Evolutionary conservation across 2,329 filamentous ascomycete genomes (phyloP), one percentile per base, ranked within the genome.

Genomic region (Colletotrichum higginsianum): DNA sequence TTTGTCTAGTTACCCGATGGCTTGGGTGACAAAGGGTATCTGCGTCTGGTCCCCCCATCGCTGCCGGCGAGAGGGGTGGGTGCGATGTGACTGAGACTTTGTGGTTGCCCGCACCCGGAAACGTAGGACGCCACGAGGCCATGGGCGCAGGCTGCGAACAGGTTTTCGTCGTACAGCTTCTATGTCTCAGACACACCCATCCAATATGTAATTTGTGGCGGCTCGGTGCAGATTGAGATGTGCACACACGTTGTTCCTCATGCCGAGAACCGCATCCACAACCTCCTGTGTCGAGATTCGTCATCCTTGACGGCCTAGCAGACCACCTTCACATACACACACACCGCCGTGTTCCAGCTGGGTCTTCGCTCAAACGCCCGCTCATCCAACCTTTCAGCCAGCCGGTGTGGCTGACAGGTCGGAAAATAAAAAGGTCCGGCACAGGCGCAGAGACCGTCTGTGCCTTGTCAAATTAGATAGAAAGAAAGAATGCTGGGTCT

Each of bases 51-150:
- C 50, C 44, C 21, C 26, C 21, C 21, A 42, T 42, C 35, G 44
- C 52, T 30, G 38, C 26, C 35, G 35, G 50, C 2, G 11, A 47
- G 38, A 52, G 50, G 57, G 38, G 57, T 44, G 50, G 38, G 64
- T 67, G 57, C 49, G 57, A 71, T 35, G 57, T 52, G 50, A 62
- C 26, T 23, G 46, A 44, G 63, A 61, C 67, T 61, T 42, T n/a
- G 40, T 38, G 18, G 66, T 42, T 58, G 64, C 42, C 35, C 58
- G 46, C 38, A 38, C 52, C 58, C 65, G 65, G 58, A 58, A 67
- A 63, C 21, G 53, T 60, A 58, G 58, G 30, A 64, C 65, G 68
- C 68, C 65, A 71, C 68, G 65, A 71, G 68, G 68, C 46, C 13
- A 53, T 44, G 47, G 52, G 47, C 60, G 50, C 53, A 44, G 46